Evolutionary conservation across 176 grass and related monocot species (phyloP).

Genomic region (Oryza coarctata): DNA sequence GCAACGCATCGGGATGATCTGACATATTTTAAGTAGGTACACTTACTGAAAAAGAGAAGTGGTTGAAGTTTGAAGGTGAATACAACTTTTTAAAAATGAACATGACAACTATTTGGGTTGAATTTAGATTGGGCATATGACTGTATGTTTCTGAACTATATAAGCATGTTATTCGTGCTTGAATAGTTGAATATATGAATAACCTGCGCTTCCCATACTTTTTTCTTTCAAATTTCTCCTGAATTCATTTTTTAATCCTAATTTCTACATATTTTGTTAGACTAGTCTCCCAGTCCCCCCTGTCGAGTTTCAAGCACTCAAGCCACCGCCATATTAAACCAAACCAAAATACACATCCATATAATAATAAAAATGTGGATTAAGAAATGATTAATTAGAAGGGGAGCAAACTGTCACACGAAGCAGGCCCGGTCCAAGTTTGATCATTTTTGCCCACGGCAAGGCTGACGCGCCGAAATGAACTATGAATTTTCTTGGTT

Average conservation of each 20-base stretch:
- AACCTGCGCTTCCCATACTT: not conserved
- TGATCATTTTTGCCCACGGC: not conserved
- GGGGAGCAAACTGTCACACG: not conserved
- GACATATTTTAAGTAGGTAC: not conserved
- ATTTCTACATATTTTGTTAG: not conserved
- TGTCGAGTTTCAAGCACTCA: too few species aligned
- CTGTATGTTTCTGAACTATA: not conserved
- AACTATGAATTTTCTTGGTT: not conserved
- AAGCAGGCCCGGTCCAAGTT: not conserved
- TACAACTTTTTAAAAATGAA: too few species aligned
- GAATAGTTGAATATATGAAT: too few species aligned
- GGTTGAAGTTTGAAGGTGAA: not conserved
- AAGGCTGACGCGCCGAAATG: not conserved
- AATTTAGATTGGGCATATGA: too few species aligned
- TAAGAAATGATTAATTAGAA: not conserved
- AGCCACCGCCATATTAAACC: not conserved
- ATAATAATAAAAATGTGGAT: not conserved
- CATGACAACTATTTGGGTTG: not conserved
- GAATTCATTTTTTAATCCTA: not conserved
- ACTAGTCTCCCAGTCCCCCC: too few species aligned
- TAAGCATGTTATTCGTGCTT: too few species aligned
- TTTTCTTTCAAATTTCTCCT: not conserved
- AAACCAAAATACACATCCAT: not conserved
- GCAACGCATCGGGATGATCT: not conserved
- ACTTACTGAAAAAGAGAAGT: not conserved